phyloP scores from a whole-genome alignment of 2,329 filamentous ascomycete genomes.

The Juglanconis juglandina region DNA sequence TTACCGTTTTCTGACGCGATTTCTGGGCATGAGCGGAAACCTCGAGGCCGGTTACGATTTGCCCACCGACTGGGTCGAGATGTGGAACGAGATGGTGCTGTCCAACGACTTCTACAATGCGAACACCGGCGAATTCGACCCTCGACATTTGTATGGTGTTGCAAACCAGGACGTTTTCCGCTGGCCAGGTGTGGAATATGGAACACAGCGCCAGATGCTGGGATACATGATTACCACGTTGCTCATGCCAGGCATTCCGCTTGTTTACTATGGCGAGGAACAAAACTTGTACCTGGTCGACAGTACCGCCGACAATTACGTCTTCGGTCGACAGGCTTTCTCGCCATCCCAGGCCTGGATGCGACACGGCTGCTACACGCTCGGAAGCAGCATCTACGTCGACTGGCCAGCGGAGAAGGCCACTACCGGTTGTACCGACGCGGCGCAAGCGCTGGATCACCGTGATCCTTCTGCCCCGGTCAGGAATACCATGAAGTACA shows the following conservation, averaged over 20 bases:
- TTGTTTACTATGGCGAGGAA: constrained; percentile 54
- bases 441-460: constrained; percentile 54
- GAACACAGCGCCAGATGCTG: constrained; percentile 54
- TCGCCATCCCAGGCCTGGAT: constrained; percentile 59
- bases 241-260: constrained; percentile 57
- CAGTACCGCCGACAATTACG: constrained; percentile 59
- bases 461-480: constrained; percentile 60
- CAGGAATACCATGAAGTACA: constrained; percentile 57
- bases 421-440: constrained; percentile 51
- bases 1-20: constrained; percentile 29
- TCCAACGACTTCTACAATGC: constrained; percentile 60
- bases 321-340: constrained; percentile 62
- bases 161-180: constrained; percentile 66
- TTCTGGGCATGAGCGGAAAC: constrained; percentile 30
- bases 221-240: constrained; percentile 58
- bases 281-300: constrained; percentile 61
- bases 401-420: constrained; percentile 53
- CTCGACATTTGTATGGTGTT: constrained; percentile 61
- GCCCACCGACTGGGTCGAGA: constrained; percentile 38
- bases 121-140: constrained; percentile 59
- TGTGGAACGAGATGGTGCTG: constrained; percentile 54
- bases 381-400: constrained; percentile 53
- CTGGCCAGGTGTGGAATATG: constrained; percentile 57
- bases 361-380: constrained; percentile 57
- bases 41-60: constrained; percentile 30